Base-by-base conservation (phyloP, 345 rosid genomes). In the Eucalyptus fibrosa region DNA sequence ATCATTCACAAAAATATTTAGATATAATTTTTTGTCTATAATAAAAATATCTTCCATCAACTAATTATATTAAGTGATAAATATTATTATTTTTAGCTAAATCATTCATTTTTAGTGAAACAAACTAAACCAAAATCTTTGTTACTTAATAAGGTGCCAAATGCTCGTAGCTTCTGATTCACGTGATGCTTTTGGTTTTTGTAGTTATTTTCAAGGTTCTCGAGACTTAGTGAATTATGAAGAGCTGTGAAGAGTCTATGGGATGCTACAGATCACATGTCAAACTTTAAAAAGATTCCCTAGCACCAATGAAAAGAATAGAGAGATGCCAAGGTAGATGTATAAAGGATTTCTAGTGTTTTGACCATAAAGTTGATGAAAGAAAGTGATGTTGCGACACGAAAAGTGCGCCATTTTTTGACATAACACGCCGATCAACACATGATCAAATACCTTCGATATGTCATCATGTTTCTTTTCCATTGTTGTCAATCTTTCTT, bases 111-210 rank as follows among this genome's bases (percentile, higher is more conserved):
- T 56, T 56, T 56, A 1, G 62, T 5, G 13, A 56, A 1, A 23
- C 12, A 24, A 24, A 56, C 1, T 0, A 7, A 56, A 56, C 0
- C 7, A 5, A 2, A 24, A 11, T 56, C 2, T 56, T 4, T 4
- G 6, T 23, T 9, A 56, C 26, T 21, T 8, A 53, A 53, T 2
- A 21, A 53, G 26, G 5, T 53, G 1, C 59, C 59, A 53, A 53
- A 21, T 53, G 26, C 26, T 53, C 2, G 59, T 53, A 8, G 26
- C 59, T 53, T 53, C 59, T 56, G 7, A 56, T 26, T 56, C 30
- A 24, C 13, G 30, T 0, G 62, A 23, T 56, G 30, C 62, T 56
- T 56, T 56, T 56, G 13, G 62, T 5, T 56, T 21, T 53, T 53
- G 59, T 21, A 53, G 59, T 53, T 0, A 19, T 19, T 53, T 53